Percentiles rank a stretch among this genome's conserved stretches.
Conservation (phyloP, 164 flowering plant genomes). For the Vitis rotundifolia region DNA sequence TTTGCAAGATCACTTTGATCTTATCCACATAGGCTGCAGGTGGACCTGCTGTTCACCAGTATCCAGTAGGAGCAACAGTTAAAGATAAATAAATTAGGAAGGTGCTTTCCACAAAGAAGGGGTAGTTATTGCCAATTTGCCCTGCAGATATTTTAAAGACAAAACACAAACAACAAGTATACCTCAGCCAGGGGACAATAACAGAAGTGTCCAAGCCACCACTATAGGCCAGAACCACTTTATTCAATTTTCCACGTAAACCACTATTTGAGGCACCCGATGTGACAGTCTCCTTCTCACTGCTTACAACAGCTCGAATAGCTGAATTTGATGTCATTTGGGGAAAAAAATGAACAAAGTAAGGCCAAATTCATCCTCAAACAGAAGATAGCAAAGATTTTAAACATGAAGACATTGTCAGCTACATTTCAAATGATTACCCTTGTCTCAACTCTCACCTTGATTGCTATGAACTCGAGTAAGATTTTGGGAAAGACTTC, state of each 20-base stretch:
- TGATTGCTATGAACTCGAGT: slow-evolving; percentile 5
- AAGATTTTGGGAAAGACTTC: slow-evolving; percentile 4
- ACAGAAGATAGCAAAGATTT: background rate
- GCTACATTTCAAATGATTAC: background rate
- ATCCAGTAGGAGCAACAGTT: too few relatives aligned
- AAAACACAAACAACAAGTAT: slow-evolving; percentile 2
- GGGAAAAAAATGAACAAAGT: background rate
- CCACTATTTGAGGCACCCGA: slow-evolving; percentile 35
- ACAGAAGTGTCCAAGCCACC: slow-evolving; percentile 99
- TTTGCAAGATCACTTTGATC: too few relatives aligned
- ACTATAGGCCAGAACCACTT: slow-evolving; percentile 94
- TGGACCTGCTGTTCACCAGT: too few relatives aligned
- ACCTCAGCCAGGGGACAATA: slow-evolving; percentile 97
- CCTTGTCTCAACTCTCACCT: slow-evolving; percentile 12
- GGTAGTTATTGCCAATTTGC: background rate
- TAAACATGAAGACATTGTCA: background rate
- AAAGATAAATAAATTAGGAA: background rate
- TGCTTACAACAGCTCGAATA: slow-evolving; percentile 45
- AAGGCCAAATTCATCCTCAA: background rate
- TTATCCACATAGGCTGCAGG: too few relatives aligned
- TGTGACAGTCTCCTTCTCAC: slow-evolving; percentile 33
- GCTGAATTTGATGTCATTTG: slow-evolving; percentile 32
- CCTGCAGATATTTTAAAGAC: background rate
- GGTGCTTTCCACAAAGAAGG: background rate
- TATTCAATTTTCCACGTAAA: slow-evolving; percentile 72